Evolutionary conservation across 768 basidiomycete genomes (phyloP), one percentile per base, ranked within the genome.

Genomic region (Brasilioporus rufonigricans): DNA sequence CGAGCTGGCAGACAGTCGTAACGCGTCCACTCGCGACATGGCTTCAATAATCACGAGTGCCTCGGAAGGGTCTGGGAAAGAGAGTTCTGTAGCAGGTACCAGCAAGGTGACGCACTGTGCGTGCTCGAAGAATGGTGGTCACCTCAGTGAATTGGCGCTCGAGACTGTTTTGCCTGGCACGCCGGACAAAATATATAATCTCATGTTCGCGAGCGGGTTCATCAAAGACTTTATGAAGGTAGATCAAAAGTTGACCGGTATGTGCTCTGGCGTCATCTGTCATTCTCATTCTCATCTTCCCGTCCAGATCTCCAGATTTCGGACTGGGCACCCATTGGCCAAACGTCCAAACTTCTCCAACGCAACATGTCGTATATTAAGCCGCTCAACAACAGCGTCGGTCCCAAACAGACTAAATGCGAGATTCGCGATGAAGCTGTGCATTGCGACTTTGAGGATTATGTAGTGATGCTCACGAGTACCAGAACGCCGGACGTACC

Each of bases 281-380:
- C 4, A 19, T n/a, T 19, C 13, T 3, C n/a, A 11, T 38, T 35
- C 49, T 56, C 12, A 59, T 33, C 5, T 43, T 50, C 11, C 33
- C 26, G 27, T 47, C 35, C 56, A 98, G 96, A 98, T 60, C 82
- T 99, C 50, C 94, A 99, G 71, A 91, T 93, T 64, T 89, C 93
- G 5, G 97, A 98, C 68, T 98, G 97, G 97, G 75, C 81, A 18
- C 94, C 96, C 0, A 75, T 76, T 5, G 64, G 73, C 0, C 75
- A 81, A 0, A 83, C 79, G 14, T 82, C 85, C 32, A 82, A 85
- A 52, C 80, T 92, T 38, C 82, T 97, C 11, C 78, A 85, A 26
- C 83, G 96, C 11, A 91, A 93, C 59, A 93, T 95, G 85, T 92
- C 92, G 26, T 99, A 98, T 72, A 95, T 98, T 74, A 98, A 96